phyloP scores from a whole-genome alignment of 768 basidiomycete species.

The Hirschioporus abietinus region DNA sequence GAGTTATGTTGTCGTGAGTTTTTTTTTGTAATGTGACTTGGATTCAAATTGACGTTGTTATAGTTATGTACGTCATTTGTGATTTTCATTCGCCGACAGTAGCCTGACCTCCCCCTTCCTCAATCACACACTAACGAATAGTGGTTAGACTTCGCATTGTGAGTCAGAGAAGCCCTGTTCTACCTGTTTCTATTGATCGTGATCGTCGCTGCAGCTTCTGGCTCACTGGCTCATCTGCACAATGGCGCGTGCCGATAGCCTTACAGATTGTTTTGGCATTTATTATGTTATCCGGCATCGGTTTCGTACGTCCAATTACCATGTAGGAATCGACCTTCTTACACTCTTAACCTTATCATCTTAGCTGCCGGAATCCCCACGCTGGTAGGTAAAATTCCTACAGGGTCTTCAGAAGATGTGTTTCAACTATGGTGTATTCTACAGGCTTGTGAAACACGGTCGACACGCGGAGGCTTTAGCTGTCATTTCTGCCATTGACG shows the following conservation, averaged over 20 bases:
- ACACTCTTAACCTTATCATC: neutral
- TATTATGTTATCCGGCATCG: slow-evolving; percentile 44
- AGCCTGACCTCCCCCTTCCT: too few relatives aligned
- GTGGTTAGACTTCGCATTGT: slow-evolving; percentile 66
- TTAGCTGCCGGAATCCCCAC: neutral
- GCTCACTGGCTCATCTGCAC: slow-evolving; percentile 43
- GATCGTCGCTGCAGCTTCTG: slow-evolving; percentile 35
- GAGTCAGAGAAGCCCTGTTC: slow-evolving; percentile 18
- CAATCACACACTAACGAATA: too few relatives aligned
- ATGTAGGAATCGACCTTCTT: neutral
- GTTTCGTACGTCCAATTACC: slow-evolving; percentile 35
- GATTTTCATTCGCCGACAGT: too few relatives aligned
- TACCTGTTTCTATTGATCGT: neutral
- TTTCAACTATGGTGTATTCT: neutral
- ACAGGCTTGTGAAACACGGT: slow-evolving; percentile 52
- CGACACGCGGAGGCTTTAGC: slow-evolving; percentile 51
- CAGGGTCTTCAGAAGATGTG: neutral
- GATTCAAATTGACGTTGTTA: neutral
- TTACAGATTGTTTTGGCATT: slow-evolving; percentile 53
- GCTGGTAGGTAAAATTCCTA: neutral
- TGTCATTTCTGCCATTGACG: slow-evolving; percentile 58
- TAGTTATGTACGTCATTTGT: slow-evolving; percentile 4
- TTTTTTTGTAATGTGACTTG: slow-evolving; percentile 8
- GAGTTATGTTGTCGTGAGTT: slow-evolving; percentile 57
- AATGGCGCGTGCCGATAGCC: slow-evolving; percentile 61